Percentiles rank a stretch among this genome's conserved stretches.
phyloP scores from a whole-genome alignment of 805 yeast species.

The Scheffersomyces ergatensis region DNA sequence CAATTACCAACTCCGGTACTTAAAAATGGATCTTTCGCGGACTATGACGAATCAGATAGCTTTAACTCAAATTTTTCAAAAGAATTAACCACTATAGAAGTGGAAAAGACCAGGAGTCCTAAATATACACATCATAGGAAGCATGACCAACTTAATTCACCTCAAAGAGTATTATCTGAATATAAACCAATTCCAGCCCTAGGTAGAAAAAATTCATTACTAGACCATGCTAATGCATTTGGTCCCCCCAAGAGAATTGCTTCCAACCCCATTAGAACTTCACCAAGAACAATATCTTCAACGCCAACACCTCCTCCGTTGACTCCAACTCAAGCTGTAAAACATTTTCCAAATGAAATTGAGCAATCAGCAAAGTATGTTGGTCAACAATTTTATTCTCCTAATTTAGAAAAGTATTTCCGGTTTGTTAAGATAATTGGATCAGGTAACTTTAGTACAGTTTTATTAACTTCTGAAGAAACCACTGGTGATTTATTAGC shows the following conservation, averaged over 20 bases:
- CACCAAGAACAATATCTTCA: constrained; percentile 3
- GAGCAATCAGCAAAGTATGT: constrained; percentile 1
- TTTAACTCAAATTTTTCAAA: background rate
- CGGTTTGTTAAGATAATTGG: constrained; percentile 45
- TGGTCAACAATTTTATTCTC: constrained; percentile 1
- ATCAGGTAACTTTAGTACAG: constrained; percentile 67
- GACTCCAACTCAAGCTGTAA: background rate
- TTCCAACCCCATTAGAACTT: constrained; percentile 19
- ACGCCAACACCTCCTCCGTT: constrained; percentile 4
- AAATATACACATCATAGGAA: background rate
- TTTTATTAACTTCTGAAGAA: constrained; percentile 42
- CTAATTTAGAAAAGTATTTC: constrained; percentile 4
- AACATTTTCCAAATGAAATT: background rate
- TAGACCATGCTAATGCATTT: constrained; percentile 6
- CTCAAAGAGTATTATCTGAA: constrained; percentile 34
- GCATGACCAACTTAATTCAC: background rate
- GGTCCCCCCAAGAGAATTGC: constrained; percentile 13
- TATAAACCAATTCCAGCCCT: constrained; percentile 22
- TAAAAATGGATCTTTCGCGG: constrained; percentile 15
- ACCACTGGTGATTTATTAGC: constrained; percentile 46
- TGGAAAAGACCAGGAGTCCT: background rate
- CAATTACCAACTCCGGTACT: constrained; percentile 48
- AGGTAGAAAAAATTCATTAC: constrained; percentile 15
- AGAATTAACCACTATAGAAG: background rate
- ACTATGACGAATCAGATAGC: constrained; percentile 1